These are phyloP conservation scores for Barnettozyma siamensis DNA, from an alignment of 805 yeast genomes.

Conservation along the genomic window DNA sequence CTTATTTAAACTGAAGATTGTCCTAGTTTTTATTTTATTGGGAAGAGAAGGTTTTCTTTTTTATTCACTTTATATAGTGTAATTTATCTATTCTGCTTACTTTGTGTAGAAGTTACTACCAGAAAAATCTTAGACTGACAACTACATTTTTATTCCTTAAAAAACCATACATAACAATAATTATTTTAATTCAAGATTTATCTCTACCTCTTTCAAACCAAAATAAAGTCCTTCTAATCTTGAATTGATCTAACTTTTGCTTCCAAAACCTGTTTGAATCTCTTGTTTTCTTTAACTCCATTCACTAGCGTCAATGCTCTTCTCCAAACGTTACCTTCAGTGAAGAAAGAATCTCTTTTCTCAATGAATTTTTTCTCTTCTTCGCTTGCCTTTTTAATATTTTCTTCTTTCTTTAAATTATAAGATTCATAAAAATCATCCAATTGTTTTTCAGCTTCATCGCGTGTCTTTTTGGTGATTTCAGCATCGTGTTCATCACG, in stretches of 20 bases:
- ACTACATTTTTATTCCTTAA: too few relatives aligned
- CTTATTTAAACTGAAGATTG: too few relatives aligned
- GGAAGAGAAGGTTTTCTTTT: too few relatives aligned
- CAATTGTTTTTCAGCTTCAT: conserved; percentile 73
- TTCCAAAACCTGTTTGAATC: conserved; percentile 25
- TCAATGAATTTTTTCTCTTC: conserved; percentile 69
- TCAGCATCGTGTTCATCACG: conserved; percentile 68
- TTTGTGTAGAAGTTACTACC: too few relatives aligned
- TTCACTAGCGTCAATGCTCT: conserved; percentile 51
- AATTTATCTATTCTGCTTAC: too few relatives aligned
- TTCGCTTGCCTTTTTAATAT: conserved; percentile 52
- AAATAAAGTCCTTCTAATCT: too few relatives aligned
- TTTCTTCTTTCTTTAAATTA: conserved; percentile 73
- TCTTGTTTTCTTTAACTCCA: conserved; percentile 27
- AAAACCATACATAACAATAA: too few relatives aligned
- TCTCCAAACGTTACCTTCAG: conserved; percentile 77
- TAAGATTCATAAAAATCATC: conserved; percentile 92
- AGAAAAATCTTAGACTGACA: too few relatives aligned
- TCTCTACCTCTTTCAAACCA: too few relatives aligned
- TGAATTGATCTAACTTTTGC: conserved; percentile 23
- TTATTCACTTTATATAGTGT: too few relatives aligned
- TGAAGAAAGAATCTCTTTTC: conserved; percentile 71
- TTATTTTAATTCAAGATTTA: not conserved
- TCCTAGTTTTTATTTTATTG: too few relatives aligned
- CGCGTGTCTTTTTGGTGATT: conserved; percentile 60